Evolutionary conservation across 306 rosid genomes (phyloP), one percentile per base, ranked within the genome.

Genomic region (Vigna reflexopilosa): DNA sequence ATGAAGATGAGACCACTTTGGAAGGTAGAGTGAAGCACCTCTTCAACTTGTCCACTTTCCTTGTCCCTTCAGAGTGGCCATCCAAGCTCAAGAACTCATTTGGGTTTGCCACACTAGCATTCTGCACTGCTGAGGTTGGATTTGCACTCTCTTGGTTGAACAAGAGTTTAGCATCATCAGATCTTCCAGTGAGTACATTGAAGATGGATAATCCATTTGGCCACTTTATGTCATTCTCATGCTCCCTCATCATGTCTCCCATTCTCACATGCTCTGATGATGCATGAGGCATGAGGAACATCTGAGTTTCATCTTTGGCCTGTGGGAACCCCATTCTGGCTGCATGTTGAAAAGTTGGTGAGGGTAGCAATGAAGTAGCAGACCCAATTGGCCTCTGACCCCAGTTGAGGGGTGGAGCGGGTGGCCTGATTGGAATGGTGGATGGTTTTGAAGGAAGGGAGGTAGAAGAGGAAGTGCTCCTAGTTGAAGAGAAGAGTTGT

Each of bases 11-110:
- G 20, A 88, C 85, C 88, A 93, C 86, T 78, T 92, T 86, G 1
- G 91, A 82, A 70, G 97, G 93, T 56, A 93, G 77, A 30, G 98
- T 88, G 78, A 83, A 84, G 89, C 93, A 85, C 84, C 98, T 83
- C 87, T 86, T 91, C 65, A 87, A 93, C 83, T 89, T 93, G 83
- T 82, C 96, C 90, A 84, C 45, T 81, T 89, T 89, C 86, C 92
- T 87, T 51, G 70, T 81, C 75, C 78, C 84, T 47, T 83, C 83
- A 2, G 81, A 54, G 76, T 87, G 88, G 81, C 88, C 83, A 59
- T 93, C 98, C 89, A 91, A 82, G 88, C 97, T 91, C 93, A 93
- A 84, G 83, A 88, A 88, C 81, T 89, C 93, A 3, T 80, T 89
- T 2, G 86, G 89, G 77, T 85, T 84, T 2, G 72, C 80, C 6